phyloP scores from a whole-genome alignment of 345 rosid genomes.

The Citrus unshiu region DNA sequence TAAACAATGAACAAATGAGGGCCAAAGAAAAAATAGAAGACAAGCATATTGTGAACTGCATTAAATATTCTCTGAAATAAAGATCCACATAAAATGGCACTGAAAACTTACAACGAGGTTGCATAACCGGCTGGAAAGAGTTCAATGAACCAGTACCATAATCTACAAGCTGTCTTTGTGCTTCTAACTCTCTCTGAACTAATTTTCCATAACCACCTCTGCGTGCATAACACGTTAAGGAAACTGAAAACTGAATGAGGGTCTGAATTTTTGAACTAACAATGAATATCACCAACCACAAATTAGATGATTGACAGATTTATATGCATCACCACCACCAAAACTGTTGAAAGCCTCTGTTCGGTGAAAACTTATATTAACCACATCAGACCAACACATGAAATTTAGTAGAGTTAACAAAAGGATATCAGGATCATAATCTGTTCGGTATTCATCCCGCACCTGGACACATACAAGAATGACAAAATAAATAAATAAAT shows the following conservation, averaged over 20 bases:
- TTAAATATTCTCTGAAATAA: not conserved
- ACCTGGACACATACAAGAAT: conserved; percentile 47
- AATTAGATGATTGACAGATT: not conserved
- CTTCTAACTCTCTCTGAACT: conserved; percentile 89
- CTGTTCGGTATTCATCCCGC: conserved; percentile 97
- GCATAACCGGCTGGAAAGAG: conserved; percentile 60
- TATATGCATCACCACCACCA: not conserved
- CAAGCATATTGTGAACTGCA: not conserved
- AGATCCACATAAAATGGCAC: conserved; percentile 7
- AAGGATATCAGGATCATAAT: conserved; percentile 99
- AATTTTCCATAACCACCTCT: conserved; percentile 99
- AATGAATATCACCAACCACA: not conserved
- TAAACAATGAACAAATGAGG: not conserved
- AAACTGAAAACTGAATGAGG: conserved; percentile 14
- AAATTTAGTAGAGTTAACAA: not conserved
- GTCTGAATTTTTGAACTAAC: not conserved
- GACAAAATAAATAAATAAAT: conserved; percentile 6
- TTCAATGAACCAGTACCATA: conserved; percentile 90
- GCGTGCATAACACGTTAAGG: conserved; percentile 53
- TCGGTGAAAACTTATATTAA: not conserved
- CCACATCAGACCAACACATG: not conserved
- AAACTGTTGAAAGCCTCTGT: not conserved
- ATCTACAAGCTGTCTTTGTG: conserved; percentile 92
- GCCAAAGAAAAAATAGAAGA: not conserved
- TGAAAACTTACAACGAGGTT: conserved; percentile 63